A percentile compares a stretch with the other conserved stretches of the same genome.
phyloP scores from a whole-genome alignment of 768 basidiomycete genomes.

The Boletus pseudo-olivaceus region DNA sequence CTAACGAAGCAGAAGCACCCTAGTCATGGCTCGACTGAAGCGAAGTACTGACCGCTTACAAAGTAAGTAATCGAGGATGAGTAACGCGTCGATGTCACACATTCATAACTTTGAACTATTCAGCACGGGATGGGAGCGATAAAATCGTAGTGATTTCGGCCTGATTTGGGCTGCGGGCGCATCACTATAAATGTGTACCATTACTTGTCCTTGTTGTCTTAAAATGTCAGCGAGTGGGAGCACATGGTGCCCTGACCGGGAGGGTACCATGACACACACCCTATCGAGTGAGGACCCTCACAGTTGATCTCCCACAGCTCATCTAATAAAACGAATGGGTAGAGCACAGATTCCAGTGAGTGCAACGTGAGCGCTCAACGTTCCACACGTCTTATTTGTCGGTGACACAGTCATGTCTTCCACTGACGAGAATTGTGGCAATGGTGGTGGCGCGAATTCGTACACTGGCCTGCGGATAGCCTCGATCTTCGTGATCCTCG shows the following conservation, averaged over 20 bases:
- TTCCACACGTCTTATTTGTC: not conserved
- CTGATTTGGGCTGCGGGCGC: not conserved
- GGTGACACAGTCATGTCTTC: constrained; percentile 21
- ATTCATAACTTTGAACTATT: not conserved
- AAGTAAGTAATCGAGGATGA: not conserved
- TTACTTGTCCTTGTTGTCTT: not conserved
- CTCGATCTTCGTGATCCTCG: constrained; percentile 71
- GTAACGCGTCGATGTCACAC: not conserved
- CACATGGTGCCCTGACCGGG: constrained; percentile 14
- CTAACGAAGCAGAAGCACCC: constrained; percentile 20
- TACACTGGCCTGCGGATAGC: constrained; percentile 58
- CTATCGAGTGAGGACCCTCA: constrained; percentile 23
- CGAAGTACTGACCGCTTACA: not conserved
- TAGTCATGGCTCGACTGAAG: not conserved
- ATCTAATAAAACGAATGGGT: not conserved
- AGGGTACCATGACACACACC: constrained; percentile 14
- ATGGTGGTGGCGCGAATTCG: constrained; percentile 48
- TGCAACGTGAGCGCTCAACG: not conserved
- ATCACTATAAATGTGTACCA: not conserved
- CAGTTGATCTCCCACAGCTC: constrained; percentile 20
- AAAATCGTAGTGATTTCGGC: not conserved
- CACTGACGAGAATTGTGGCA: constrained; percentile 38
- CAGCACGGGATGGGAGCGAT: not conserved
- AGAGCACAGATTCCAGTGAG: not conserved
- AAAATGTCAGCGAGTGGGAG: not conserved